phyloP scores from a whole-genome alignment of 1,139 yeast species.

The Casaregolazyma lundiana region DNA sequence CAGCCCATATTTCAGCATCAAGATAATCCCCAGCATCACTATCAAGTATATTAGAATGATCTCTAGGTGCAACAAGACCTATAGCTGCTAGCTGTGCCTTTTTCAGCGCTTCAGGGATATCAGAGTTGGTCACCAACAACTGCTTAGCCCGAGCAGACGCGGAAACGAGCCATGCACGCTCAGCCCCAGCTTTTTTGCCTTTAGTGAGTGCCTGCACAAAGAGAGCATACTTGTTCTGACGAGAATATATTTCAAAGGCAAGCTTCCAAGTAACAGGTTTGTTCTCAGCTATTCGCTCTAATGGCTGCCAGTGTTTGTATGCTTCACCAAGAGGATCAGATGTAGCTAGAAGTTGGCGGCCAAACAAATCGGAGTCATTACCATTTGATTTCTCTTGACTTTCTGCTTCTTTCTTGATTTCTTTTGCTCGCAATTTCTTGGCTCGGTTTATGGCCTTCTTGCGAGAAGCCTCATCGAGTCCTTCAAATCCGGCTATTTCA shows the following conservation, averaged over 20 bases:
- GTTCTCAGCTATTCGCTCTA: slow-evolving; percentile 33
- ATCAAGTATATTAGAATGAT: slow-evolving; percentile 11
- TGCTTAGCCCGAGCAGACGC: slow-evolving; percentile 27
- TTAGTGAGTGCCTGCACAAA: slow-evolving; percentile 43
- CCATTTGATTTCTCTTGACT: slow-evolving; percentile 34
- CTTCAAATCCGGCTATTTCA: slow-evolving; percentile 20
- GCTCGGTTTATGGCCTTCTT: slow-evolving; percentile 36
- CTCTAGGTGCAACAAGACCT: slow-evolving; percentile 24
- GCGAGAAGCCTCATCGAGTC: slow-evolving; percentile 30
- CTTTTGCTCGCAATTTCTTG: slow-evolving; percentile 39
- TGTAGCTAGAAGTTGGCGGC: slow-evolving; percentile 35
- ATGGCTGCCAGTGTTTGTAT: slow-evolving; percentile 35
- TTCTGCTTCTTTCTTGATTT: slow-evolving; percentile 38
- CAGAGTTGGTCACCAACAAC: slow-evolving; percentile 26
- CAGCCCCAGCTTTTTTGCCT: slow-evolving; percentile 31
- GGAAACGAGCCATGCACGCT: slow-evolving; percentile 27
- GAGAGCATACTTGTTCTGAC: slow-evolving; percentile 43
- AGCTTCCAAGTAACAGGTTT: slow-evolving; percentile 35
- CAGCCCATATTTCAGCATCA: slow-evolving; percentile 7
- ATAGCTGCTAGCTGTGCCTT: slow-evolving; percentile 30
- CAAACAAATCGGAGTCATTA: slow-evolving; percentile 44
- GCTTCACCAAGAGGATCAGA: slow-evolving; percentile 40
- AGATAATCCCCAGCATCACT: slow-evolving; percentile 9
- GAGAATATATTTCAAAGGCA: slow-evolving; percentile 42
- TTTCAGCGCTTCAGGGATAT: slow-evolving; percentile 30